phyloP scores from a whole-genome alignment of 352 stramenopile genomes.

The Pythium pyrilobum region DNA sequence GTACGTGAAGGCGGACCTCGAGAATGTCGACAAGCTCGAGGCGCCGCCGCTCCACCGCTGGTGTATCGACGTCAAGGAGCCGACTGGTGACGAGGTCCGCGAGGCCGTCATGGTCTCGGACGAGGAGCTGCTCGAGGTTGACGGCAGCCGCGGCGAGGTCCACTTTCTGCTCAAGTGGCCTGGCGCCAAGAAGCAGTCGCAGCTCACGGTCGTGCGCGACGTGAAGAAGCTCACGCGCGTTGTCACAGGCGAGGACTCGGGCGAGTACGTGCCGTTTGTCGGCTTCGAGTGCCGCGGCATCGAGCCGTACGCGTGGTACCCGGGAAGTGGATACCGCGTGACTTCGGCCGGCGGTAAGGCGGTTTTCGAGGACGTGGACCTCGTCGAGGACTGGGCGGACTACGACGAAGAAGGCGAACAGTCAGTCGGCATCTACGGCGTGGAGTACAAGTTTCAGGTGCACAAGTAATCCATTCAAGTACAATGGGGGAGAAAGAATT shows the following conservation, averaged over 20 bases:
- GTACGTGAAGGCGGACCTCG: slow-evolving; percentile 83
- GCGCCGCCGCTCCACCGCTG: slow-evolving; percentile 66
- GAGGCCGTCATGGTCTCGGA: slow-evolving; percentile 79
- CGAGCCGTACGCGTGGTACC: slow-evolving; percentile 77
- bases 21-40: slow-evolving; percentile 78
- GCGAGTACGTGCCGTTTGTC: slow-evolving; percentile 75
- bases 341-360: slow-evolving; percentile 48
- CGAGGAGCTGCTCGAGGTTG: slow-evolving; percentile 68
- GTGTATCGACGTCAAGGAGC: slow-evolving; percentile 83
- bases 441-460: slow-evolving; percentile 81
- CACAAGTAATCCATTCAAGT: slow-evolving; percentile 46
- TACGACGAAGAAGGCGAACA: slow-evolving; percentile 80
- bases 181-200: slow-evolving; percentile 68
- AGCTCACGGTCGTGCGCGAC: slow-evolving; percentile 80
- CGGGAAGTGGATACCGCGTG: slow-evolving; percentile 71
- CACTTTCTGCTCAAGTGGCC: slow-evolving; percentile 87
- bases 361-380: slow-evolving; percentile 75
- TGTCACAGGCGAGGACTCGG: slow-evolving; percentile 53
- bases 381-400: slow-evolving; percentile 82
- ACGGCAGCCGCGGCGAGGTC: slow-evolving; percentile 62
- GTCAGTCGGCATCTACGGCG: slow-evolving; percentile 67
- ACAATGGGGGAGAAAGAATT: neutral
- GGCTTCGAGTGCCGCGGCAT: slow-evolving; percentile 84
- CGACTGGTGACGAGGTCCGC: slow-evolving; percentile 69
- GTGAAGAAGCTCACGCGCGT: slow-evolving; percentile 82